Evolutionary conservation across 371 early-diverging fungal species (phyloP).

Genomic region (Circinella umbellata): DNA sequence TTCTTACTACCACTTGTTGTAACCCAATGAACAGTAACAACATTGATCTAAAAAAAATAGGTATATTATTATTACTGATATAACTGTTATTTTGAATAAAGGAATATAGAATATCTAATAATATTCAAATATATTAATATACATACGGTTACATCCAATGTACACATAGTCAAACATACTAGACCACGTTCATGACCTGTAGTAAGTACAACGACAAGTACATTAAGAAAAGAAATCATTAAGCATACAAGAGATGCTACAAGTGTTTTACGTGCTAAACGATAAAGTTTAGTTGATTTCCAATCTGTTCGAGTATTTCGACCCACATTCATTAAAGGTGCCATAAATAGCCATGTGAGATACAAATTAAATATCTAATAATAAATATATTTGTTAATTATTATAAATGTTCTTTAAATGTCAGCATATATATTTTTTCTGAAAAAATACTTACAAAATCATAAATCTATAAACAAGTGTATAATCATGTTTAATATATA

Average conservation of each 20-base stretch:
- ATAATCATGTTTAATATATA: no score
- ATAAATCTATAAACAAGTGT: constrained; percentile 19
- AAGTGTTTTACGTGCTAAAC: constrained; percentile 53
- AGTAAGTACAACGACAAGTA: constrained; percentile 48
- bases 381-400: not conserved
- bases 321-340: constrained; percentile 42
- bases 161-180: constrained; percentile 59
- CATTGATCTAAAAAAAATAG: constrained; percentile 43
- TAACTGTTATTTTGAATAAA: not conserved
- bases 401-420: not conserved
- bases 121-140: no score
- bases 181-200: constrained; percentile 57
- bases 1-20: constrained; percentile 14
- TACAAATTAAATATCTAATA: constrained; percentile 47
- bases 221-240: constrained; percentile 52
- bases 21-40: constrained; percentile 64
- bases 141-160: constrained; percentile 58
- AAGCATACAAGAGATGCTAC: constrained; percentile 55
- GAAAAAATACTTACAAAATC: constrained; percentile 48
- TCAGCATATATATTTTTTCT: not conserved
- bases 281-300: constrained; percentile 44
- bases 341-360: constrained; percentile 55
- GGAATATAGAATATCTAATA: not conserved
- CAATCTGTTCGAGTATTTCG: constrained; percentile 46
- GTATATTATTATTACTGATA: not conserved